Evolutionary conservation across 2,329 filamentous ascomycete genomes (phyloP), one percentile per base, ranked within the genome.

Genomic region (Rutstroemia sydowiana): DNA sequence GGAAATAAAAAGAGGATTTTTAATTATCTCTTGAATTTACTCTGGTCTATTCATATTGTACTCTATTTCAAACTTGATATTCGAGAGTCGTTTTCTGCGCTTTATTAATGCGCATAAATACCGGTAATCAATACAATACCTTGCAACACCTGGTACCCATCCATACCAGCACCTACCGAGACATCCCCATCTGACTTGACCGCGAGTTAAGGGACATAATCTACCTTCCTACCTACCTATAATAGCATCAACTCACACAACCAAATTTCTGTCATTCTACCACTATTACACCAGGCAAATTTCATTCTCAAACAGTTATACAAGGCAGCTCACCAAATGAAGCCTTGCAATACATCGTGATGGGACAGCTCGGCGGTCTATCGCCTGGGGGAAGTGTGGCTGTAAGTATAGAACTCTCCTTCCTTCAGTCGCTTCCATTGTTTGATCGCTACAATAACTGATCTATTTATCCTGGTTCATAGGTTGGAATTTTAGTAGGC

Each of bases 401-500:
- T 70, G 85, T 88, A 76, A 59, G 83, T 51, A 16, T 20, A 13
- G 3, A 20, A 13, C 9, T 18, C 26, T 2, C 23, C 40, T 51
- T 41, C 21, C 40, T 20, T 32, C 28, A 28, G n/a, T n/a, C n/a
- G n/a, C n/a, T n/a, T n/a, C n/a, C n/a, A n/a, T n/a, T n/a, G n/a
- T n/a, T n/a, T n/a, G n/a, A n/a, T n/a, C n/a, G n/a, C n/a, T n/a
- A n/a, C n/a, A n/a, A 28, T 37, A 13, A 36, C 45, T 53, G 40
- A 53, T 39, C 41, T n/a, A 26, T 48, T 13, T 51, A 11, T 49
- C 55, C 46, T 23, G 37, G 39, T 48, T 11, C 55, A 48, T 66
- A 95, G 89, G 79, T 97, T 66, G 93, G 93, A 65, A 90, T 98
- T 66, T 71, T 96, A 58, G 92, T 96, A 66, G 93, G 93, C 62